These are phyloP conservation scores for Aureobasidium musti DNA, from an alignment of 2,329 filamentous ascomycete genomes.

Conservation along the genomic window DNA sequence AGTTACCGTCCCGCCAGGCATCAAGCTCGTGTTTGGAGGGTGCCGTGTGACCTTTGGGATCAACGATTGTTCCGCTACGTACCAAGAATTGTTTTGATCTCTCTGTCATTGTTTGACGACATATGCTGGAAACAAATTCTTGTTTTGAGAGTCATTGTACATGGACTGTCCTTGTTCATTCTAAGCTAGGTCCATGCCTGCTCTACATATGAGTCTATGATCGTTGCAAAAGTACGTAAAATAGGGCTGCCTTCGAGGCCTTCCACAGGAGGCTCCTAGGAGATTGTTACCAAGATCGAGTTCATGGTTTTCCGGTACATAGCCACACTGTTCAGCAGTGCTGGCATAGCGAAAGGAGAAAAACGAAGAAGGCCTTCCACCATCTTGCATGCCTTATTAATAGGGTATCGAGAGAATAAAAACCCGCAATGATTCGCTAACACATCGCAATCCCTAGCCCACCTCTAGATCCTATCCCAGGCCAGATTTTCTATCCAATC, in stretches of 20 bases:
- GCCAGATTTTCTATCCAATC: not conserved
- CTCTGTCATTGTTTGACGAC: constrained; percentile 13
- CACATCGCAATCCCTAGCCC: not conserved
- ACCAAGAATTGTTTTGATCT: not conserved
- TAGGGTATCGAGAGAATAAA: constrained; percentile 24
- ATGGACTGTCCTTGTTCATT: not conserved
- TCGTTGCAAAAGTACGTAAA: not conserved
- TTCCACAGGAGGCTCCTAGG: not conserved
- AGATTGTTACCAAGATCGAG: not conserved
- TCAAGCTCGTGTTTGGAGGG: not conserved
- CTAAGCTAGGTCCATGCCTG: not conserved
- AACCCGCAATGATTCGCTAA: constrained; percentile 9
- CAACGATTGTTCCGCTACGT: not conserved
- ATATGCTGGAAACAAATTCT: not conserved
- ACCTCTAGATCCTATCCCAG: not conserved
- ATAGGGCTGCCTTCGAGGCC: not conserved
- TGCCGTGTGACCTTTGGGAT: not conserved
- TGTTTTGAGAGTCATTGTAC: constrained; percentile 2
- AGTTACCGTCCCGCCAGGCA: not conserved
- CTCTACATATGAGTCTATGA: not conserved
- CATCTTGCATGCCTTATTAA: constrained; percentile 9
- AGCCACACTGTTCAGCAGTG: not conserved
- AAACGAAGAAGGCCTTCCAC: not conserved
- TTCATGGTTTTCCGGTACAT: too few relatives aligned
- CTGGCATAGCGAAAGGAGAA: not conserved